Conservation (phyloP, 805 yeast genomes). For the Debaryomyces castellii region DNA sequence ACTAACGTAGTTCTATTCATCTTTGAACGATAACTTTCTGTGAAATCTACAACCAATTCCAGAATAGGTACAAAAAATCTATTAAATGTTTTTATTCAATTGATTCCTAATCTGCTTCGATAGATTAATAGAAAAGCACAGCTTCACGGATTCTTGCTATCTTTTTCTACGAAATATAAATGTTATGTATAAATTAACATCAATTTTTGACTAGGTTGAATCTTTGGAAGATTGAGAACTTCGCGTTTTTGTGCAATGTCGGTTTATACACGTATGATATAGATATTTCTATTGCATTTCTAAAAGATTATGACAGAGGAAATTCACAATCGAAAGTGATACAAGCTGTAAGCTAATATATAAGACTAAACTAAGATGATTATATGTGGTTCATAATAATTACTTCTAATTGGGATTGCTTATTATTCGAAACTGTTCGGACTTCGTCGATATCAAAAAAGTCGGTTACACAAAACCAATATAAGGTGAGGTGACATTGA, state of each 20-base stretch:
- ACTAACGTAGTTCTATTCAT: conserved; percentile 1
- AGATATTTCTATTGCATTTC: too few relatives aligned
- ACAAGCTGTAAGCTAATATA: too few relatives aligned
- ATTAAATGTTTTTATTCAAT: not conserved
- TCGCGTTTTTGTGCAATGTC: conserved; percentile 2
- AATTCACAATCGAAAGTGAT: too few relatives aligned
- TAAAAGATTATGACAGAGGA: too few relatives aligned
- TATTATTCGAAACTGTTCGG: too few relatives aligned
- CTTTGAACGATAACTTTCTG: not conserved
- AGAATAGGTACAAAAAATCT: not conserved
- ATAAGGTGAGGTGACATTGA: not conserved
- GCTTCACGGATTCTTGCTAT: not conserved
- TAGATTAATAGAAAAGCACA: conserved; percentile 1
- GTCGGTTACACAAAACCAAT: not conserved
- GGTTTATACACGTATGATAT: not conserved
- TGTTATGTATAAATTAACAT: not conserved
- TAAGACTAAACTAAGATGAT: too few relatives aligned
- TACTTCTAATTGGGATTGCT: too few relatives aligned
- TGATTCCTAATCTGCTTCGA: not conserved
- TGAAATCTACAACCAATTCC: conserved; percentile 1
- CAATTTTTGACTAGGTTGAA: not conserved
- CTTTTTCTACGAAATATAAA: not conserved
- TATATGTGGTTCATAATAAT: too few relatives aligned
- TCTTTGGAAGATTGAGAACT: conserved; percentile 1
- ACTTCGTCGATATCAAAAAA: not conserved